Evolutionary conservation across 352 stramenopile species (phyloP).

Genomic region (Phytophthora crassamura): DNA sequence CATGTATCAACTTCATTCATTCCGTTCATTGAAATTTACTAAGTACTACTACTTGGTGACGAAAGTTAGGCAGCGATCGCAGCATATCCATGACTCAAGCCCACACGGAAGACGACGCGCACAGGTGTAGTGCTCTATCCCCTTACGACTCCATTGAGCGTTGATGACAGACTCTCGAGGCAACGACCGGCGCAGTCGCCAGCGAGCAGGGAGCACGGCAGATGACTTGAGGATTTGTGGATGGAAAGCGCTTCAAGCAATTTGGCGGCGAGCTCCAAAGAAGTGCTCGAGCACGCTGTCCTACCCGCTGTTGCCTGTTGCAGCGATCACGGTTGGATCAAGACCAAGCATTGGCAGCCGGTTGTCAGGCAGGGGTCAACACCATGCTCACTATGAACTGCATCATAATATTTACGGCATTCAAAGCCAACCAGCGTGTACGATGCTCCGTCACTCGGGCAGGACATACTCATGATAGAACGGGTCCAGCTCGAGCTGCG

Average conservation of each 20-base stretch:
- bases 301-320: slow-evolving; percentile 6
- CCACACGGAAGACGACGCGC: too few relatives aligned
- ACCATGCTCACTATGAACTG: too few relatives aligned
- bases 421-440: background rate
- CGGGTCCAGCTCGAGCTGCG: slow-evolving; percentile 53
- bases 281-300: slow-evolving; percentile 11
- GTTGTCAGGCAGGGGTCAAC: too few relatives aligned
- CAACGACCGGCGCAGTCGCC: slow-evolving; percentile 1
- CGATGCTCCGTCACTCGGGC: slow-evolving; percentile 7
- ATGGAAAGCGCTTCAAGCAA: slow-evolving; percentile 36
- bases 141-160: background rate
- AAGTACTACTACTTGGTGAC: background rate
- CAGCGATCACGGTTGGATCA: too few relatives aligned
- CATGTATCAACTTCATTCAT: slow-evolving; percentile 19
- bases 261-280: slow-evolving; percentile 8
- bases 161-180: slow-evolving; percentile 9
- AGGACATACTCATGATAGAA: slow-evolving; percentile 38
- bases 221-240: slow-evolving; percentile 21
- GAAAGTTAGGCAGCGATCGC: background rate
- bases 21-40: background rate
- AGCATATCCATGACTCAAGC: too few relatives aligned
- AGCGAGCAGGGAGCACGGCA: slow-evolving; percentile 9
- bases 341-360: too few relatives aligned
- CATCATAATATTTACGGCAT: too few relatives aligned
- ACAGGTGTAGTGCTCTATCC: background rate